Conservation (phyloP, 495 filamentous ascomycete genomes). For the Geopyxis carbonaria region DNA sequence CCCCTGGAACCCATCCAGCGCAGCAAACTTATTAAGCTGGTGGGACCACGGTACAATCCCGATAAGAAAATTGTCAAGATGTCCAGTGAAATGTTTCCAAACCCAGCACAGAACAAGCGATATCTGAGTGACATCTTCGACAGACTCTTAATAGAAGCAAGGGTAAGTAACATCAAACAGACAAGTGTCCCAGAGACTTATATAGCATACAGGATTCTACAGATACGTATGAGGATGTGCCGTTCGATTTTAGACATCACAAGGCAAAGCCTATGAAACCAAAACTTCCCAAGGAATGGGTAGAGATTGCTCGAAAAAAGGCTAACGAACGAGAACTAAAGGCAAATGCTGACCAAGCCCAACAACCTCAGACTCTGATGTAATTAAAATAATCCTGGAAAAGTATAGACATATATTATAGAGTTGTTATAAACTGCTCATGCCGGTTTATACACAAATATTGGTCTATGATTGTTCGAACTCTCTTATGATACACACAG, state of each 20-base stretch:
- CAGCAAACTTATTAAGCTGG: constrained; percentile 71
- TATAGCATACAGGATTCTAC: constrained; percentile 35
- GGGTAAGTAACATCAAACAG: constrained; percentile 30
- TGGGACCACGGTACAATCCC: constrained; percentile 80
- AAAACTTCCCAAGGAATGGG: constrained; percentile 68
- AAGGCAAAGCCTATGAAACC: constrained; percentile 43
- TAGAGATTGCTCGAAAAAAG: constrained; percentile 7
- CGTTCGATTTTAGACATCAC: constrained; percentile 79
- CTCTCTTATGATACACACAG: too few species aligned
- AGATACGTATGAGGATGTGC: constrained; percentile 77
- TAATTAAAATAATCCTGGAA: too few species aligned
- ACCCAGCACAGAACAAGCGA: constrained; percentile 87
- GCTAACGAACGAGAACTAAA: constrained; percentile 6
- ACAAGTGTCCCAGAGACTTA: too few species aligned
- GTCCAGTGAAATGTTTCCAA: constrained; percentile 73
- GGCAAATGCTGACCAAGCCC: too few species aligned
- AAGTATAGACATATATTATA: too few species aligned
- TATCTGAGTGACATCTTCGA: constrained; percentile 68
- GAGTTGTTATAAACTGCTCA: too few species aligned
- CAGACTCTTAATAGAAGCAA: constrained; percentile 55
- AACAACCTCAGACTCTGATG: too few species aligned
- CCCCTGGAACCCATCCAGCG: constrained; percentile 48
- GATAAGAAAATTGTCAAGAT: constrained; percentile 70
- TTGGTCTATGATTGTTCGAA: too few species aligned
- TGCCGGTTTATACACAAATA: too few species aligned